Evolutionary conservation across 2,329 filamentous ascomycete genomes (phyloP), one percentile per base, ranked within the genome.

Genomic region (Penicillium sp.): DNA sequence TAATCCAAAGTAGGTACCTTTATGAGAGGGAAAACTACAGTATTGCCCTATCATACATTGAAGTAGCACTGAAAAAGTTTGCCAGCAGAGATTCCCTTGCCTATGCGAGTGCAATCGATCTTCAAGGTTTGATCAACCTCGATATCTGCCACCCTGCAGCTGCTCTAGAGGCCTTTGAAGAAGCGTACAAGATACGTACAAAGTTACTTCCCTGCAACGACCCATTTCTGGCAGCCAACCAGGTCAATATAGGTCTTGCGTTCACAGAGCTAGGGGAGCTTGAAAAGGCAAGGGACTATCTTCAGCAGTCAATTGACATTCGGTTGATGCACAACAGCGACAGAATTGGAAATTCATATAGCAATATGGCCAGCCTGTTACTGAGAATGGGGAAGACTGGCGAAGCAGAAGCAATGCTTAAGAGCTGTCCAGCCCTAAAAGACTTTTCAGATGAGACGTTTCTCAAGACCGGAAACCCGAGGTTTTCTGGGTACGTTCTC

Each of bases 371-470:
- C 0, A 66, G 66, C 43, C 50, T 67, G 8, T 54, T 69, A 6
- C 57, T 70, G 4, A 55, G 63, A 16, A 66, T 67, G 65, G 58
- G 57, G 4, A 55, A 57, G 28, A 58, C 66, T 7, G 55, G 70
- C 47, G 63, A 68, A 35, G 64, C 68, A 6, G 62, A 70, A 47
- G 56, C 62, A 16, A 65, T 64, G 54, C 57, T 68, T 3, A 57
- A 56, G 35, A 53, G 54, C 36, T 68, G 68, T 39, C 64, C 62
- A 1, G 63, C 57, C 6, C 44, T 70, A 8, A 64, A 65, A 44
- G 59, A 65, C 36, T 67, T 70, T 42, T 66, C 60, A 0, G 68
- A 70, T 48, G 66, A 69, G 36, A 64, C 61, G 6, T 69, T 70
- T 43, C 47, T 68, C n/a, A 58, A 51, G 40, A 67, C 64, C 7